Evolutionary conservation across 23 red algal species (phyloP), one percentile per base, ranked within the genome.

Genomic region (Agarophyton chilense): DNA sequence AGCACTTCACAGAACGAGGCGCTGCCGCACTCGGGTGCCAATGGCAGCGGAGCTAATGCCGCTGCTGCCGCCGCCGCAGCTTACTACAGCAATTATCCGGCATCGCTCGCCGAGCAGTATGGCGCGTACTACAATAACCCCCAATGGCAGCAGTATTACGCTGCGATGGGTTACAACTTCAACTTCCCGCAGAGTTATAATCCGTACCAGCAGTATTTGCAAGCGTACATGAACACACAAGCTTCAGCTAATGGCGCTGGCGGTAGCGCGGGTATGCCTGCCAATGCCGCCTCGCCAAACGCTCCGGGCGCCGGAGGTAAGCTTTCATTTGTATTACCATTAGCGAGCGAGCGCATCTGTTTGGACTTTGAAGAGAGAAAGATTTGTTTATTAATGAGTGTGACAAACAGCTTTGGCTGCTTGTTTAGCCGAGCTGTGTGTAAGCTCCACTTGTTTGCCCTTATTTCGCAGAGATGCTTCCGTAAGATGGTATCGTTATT

Each of bases 81-180:
- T 51, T 81, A 91, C 63, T 91, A 91, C 62, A 65, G 74, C 72
- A 81, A 91, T 73, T 91, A 91, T 65, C 87, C 87, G 17, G 76
- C 73, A 11, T 81, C 73, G 16, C 53, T 91, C n/a, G 76, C 76
- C 31, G 87, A 91, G 41, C 87, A 91, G 76, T 91, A 91, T 67
- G 74, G 87, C 58, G 74, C 73, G 18, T 91, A 91, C 52, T 91
- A 91, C 58, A 91, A 91, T 54, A 91, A 70, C 63, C 87, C 87
- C 34, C 87, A 91, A 38, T 93, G 90, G 90, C 90, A 93, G 72
- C 90, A 93, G 90, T 93, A 93, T 64, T 93, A 86, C 56, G 90
- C 90, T 22, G 90, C 90, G 18, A 84, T 93, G 79, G 90, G 90
- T 38, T 93, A 86, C 66, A 90, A 90, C 74, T 81, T 91, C 58